These are phyloP conservation scores for Acmispon strigosus DNA, from an alignment of 306 rosid genomes.

Conservation along the genomic window DNA sequence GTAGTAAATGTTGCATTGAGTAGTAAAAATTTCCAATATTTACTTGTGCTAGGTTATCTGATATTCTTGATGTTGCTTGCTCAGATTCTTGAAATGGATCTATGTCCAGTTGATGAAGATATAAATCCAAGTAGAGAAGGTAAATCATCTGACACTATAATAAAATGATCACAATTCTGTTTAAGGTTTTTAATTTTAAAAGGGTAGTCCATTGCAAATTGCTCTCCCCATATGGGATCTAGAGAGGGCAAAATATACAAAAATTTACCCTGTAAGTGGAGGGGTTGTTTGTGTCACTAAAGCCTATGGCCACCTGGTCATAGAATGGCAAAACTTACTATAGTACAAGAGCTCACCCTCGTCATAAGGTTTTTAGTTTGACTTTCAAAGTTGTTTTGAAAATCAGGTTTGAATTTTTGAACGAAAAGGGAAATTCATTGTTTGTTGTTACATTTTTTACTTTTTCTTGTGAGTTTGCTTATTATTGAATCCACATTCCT, in stretches of 20 bases:
- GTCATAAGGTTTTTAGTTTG: background rate
- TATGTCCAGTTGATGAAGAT: constrained; percentile 57
- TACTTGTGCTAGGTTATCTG: constrained; percentile 6
- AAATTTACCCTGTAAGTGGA: constrained; percentile 5
- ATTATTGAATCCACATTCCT: background rate
- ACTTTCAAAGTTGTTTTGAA: background rate
- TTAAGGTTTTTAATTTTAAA: constrained; percentile 9
- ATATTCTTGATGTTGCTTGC: constrained; percentile 21
- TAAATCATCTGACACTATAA: constrained; percentile 29
- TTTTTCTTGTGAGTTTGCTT: constrained; percentile 12
- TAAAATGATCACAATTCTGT: constrained; percentile 1
- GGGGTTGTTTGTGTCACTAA: background rate
- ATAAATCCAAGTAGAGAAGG: constrained; percentile 48
- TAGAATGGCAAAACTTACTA: background rate
- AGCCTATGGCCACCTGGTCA: background rate
- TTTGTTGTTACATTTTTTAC: background rate
- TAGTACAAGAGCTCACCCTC: background rate
- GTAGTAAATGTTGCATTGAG: constrained; percentile 8
- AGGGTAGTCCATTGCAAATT: background rate
- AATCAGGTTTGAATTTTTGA: background rate
- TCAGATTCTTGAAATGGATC: constrained; percentile 91
- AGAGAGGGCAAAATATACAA: background rate
- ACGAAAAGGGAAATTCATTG: constrained; percentile 4
- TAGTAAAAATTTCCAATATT: background rate
- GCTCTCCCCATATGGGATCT: background rate